These are phyloP conservation scores for Cubamyces lactineus DNA, from an alignment of 768 basidiomycete genomes.

Conservation along the genomic window DNA sequence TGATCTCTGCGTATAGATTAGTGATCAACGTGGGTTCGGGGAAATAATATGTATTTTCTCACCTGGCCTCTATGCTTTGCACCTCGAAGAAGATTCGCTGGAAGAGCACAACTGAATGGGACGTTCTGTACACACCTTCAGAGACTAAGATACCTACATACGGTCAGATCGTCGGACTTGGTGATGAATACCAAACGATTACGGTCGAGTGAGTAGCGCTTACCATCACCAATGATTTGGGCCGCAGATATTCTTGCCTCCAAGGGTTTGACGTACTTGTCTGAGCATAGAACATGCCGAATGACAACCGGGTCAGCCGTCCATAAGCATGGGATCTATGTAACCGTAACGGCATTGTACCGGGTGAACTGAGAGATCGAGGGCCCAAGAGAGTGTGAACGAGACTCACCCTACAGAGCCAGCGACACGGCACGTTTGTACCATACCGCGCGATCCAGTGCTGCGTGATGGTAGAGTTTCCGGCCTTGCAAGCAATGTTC, in stretches of 20 bases:
- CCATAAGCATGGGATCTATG: conserved; percentile 10
- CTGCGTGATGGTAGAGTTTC: neutral
- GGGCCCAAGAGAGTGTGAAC: no score
- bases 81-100: neutral
- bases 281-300: conserved; percentile 9
- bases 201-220: neutral
- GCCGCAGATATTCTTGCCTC: conserved; percentile 10
- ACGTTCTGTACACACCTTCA: neutral
- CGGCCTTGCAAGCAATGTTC: neutral
- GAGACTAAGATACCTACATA: neutral
- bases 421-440: neutral
- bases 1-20: neutral
- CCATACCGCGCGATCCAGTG: conserved; percentile 1
- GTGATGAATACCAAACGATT: neutral
- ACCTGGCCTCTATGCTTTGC: conserved; percentile 3
- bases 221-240: conserved; percentile 9
- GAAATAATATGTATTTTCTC: neutral
- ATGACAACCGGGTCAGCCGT: conserved; percentile 3
- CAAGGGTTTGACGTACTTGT: conserved; percentile 12
- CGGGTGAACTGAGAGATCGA: no score
- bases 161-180: neutral
- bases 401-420: conserved; percentile 7
- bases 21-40: neutral
- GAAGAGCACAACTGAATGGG: neutral
- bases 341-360: no score